A percentile compares a stretch with the other conserved stretches of the same genome.
These are phyloP conservation scores for Sporisorium exsertum DNA, from an alignment of 1,284 basidiomycete species.

Conservation along the genomic window DNA sequence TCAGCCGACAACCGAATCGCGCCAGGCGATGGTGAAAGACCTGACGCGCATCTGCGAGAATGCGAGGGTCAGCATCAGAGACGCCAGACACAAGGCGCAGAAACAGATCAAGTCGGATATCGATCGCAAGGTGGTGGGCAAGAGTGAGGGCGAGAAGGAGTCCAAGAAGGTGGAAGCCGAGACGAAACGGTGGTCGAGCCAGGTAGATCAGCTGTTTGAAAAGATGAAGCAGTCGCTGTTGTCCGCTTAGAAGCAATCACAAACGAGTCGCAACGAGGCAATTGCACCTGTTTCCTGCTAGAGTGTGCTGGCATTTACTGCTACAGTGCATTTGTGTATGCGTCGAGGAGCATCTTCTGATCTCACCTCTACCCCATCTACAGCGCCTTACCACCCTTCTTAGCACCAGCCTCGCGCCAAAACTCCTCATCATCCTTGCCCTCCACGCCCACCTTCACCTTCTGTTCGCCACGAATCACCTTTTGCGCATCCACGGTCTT, in stretches of 20 bases:
- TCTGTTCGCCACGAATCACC: conserved; percentile 51
- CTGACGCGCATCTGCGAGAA: conserved; percentile 65
- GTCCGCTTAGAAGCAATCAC: conserved; percentile 3
- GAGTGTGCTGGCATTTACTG: neutral
- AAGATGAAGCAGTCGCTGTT: conserved; percentile 54
- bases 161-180: conserved; percentile 54
- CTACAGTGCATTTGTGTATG: neutral
- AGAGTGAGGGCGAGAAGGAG: conserved; percentile 59
- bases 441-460: conserved; percentile 45
- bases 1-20: conserved; percentile 63
- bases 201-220: conserved; percentile 59
- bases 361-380: conserved; percentile 11
- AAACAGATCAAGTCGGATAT: conserved; percentile 66
- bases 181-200: conserved; percentile 53
- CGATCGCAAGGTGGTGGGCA: conserved; percentile 61
- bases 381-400: conserved; percentile 33
- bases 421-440: conserved; percentile 56
- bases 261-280: neutral
- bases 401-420: conserved; percentile 51
- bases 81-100: conserved; percentile 61
- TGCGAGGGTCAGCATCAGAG: conserved; percentile 60
- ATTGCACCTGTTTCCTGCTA: neutral
- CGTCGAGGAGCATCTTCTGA: neutral
- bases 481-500: conserved; percentile 43
- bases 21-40: conserved; percentile 60